Base-by-base conservation (phyloP, 352 stramenopile genomes). In the Globisporangium cylindrosporum region DNA sequence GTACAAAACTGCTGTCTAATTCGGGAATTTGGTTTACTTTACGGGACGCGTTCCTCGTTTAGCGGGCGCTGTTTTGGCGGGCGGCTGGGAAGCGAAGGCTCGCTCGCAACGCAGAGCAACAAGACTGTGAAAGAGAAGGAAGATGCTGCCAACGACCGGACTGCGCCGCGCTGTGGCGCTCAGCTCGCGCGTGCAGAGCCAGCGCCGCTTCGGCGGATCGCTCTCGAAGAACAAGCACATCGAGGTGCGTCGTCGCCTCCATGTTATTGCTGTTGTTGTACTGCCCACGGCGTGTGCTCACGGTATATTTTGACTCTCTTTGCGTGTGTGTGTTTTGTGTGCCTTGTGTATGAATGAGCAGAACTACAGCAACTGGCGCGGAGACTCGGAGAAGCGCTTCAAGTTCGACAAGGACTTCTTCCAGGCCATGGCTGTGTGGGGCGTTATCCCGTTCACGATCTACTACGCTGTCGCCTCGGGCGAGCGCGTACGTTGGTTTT, bases 311-410 rank as follows among this genome's bases (percentile, higher is more conserved):
- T 57, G 6, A 46, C 32, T 8, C 67, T 66, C 3, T 60, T 22
- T 18, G 14, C 32, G 49, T 22, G 57, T 65, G 57, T 65, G 20
- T 62, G 7, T 59, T 0, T 25, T 55, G n/a, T 14, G 18, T 25
- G 4, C 27, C 6, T 27, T 27, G 27, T 32, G 27, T 66, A 5
- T 54, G 24, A 1, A n/a, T 20, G 49, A 67, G 46, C 61, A 93
- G 85, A 93, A 89, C 77, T 93, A 86, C 80, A 92, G 91, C 79
- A 93, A 93, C 75, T 93, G 85, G 85, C 83, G 85, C 68, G 85
- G 85, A 59, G 85, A 93, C 76, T 90, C 85, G 70, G 85, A 93
- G 73, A 89, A 90, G 74, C 85, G 85, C 62, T 93, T 93, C 77
- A 80, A 86, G 71, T 91, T 93, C 36, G 73, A 93, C 71, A 61